Evolutionary conservation across 106 monocot species (phyloP).

Genomic region (Gastrodia elata): DNA sequence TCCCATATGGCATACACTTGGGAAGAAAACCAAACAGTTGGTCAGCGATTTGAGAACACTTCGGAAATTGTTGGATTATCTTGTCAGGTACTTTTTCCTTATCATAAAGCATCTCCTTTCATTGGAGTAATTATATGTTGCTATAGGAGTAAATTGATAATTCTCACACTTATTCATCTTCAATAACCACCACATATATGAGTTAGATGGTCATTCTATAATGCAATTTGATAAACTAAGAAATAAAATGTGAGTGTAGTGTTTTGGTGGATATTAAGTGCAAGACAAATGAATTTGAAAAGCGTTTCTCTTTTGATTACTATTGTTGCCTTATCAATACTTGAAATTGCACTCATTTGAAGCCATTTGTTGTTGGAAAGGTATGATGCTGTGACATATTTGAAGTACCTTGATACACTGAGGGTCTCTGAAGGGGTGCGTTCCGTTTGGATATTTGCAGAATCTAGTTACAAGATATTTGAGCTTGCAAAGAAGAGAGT

Average conservation of each 20-base stretch:
- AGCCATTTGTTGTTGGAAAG: constrained; percentile 15
- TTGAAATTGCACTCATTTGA: background rate
- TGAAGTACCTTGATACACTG: constrained; percentile 90
- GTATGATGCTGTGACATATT: constrained; percentile 95
- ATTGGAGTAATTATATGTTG: background rate
- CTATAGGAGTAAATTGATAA: background rate
- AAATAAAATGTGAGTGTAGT: background rate
- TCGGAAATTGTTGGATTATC: constrained; percentile 87
- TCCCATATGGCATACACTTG: constrained; percentile 92
- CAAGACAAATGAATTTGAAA: background rate
- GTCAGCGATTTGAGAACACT: constrained; percentile 86
- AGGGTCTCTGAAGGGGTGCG: constrained; percentile 86
- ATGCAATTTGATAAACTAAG: background rate
- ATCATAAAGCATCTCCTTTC: background rate
- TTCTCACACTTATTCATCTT: background rate
- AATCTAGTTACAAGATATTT: constrained; percentile 96
- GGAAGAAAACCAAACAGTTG: constrained; percentile 94
- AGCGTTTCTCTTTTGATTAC: background rate
- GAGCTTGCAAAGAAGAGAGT: constrained; percentile 85
- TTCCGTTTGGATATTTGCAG: constrained; percentile 95
- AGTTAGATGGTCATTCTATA: background rate
- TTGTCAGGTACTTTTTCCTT: constrained; percentile 51
- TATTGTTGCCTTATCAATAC: background rate
- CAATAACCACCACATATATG: background rate
- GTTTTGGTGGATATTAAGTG: background rate